Evolutionary conservation across 2,329 filamentous ascomycete genomes (phyloP).

Genomic region (Cercospora sp.): DNA sequence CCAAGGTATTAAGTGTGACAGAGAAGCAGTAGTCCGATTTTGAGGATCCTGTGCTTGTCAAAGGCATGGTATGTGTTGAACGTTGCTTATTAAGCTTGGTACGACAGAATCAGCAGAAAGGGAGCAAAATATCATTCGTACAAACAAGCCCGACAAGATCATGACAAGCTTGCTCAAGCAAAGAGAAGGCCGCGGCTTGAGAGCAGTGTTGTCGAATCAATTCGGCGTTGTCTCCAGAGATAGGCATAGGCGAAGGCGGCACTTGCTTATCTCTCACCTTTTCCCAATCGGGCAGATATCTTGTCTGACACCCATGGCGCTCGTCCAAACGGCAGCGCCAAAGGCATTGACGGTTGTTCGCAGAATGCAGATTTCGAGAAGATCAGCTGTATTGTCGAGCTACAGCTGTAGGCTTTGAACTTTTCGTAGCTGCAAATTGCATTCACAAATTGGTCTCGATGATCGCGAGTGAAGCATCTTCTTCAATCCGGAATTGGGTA

Average conservation of each 20-base stretch:
- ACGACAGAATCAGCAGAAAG: neutral
- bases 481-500: neutral
- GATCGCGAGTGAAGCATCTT: neutral
- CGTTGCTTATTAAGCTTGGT: neutral
- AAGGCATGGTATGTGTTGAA: neutral
- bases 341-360: neutral
- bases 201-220: neutral
- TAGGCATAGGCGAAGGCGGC: neutral
- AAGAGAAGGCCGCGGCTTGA: neutral
- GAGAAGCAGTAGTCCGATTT: neutral
- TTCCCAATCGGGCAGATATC: conserved; percentile 1
- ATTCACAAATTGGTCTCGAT: neutral
- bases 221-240: neutral
- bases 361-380: neutral
- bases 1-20: neutral
- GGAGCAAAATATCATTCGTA: neutral
- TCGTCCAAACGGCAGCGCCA: neutral
- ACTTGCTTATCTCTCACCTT: neutral
- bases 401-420: neutral
- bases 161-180: neutral
- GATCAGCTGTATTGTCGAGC: too few species aligned
- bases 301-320: neutral
- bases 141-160: neutral
- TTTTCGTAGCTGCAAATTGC: neutral
- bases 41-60: neutral